Evolutionary conservation across 2,329 filamentous ascomycete genomes (phyloP).

Genomic region (Magnaporthiopsis rhizophila): DNA sequence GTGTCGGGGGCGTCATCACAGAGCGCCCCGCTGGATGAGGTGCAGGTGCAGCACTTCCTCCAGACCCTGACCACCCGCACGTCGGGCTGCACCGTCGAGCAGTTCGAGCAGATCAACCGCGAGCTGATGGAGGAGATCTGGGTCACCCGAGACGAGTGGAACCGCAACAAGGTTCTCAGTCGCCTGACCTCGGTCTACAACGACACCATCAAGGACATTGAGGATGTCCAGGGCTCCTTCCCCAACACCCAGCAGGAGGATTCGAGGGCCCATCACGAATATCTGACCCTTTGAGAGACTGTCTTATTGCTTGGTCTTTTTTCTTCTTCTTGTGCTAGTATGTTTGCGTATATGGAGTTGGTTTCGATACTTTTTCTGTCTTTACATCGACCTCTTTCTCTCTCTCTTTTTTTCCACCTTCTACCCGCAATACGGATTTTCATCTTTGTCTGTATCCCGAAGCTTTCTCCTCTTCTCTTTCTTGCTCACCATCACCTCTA

Average conservation of each 20-base stretch:
- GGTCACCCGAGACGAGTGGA: constrained; percentile 71
- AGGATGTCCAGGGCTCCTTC: constrained; percentile 38
- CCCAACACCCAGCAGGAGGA: constrained; percentile 33
- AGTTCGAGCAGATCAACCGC: constrained; percentile 88
- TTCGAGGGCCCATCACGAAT: constrained; percentile 1
- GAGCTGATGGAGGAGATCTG: constrained; percentile 87
- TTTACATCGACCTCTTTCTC: neutral
- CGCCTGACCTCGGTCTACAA: constrained; percentile 64
- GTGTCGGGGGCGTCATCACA: constrained; percentile 30
- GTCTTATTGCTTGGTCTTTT: neutral
- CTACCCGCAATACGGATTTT: neutral
- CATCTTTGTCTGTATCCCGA: neutral
- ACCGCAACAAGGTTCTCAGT: constrained; percentile 60
- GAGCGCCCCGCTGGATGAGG: constrained; percentile 36
- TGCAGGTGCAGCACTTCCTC: constrained; percentile 50
- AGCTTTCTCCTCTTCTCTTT: neutral
- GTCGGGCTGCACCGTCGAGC: constrained; percentile 78
- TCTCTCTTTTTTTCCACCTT: neutral
- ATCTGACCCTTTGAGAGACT: neutral
- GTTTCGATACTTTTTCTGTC: neutral
- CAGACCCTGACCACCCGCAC: constrained; percentile 57
- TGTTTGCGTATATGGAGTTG: neutral
- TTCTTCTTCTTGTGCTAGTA: neutral
- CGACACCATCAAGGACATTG: constrained; percentile 62
- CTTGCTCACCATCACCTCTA: too few relatives aligned